phyloP scores from a whole-genome alignment of 208 protist species.

The Willaertia magna region DNA sequence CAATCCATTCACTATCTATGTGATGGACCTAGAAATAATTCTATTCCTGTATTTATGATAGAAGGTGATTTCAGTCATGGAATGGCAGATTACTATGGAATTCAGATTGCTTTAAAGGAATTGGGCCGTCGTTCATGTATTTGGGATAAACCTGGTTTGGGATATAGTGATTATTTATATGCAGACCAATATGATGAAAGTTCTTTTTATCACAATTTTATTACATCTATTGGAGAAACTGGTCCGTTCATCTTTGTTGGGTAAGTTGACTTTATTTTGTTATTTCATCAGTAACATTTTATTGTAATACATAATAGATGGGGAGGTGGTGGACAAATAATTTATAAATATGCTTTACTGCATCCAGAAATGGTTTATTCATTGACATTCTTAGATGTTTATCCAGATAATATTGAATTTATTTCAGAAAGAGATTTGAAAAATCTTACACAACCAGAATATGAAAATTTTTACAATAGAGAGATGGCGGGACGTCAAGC shows the following conservation, averaged over 20 bases:
- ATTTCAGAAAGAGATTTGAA: not conserved
- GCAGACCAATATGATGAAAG: not conserved
- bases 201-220: not conserved
- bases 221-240: not conserved
- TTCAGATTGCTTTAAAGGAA: not conserved
- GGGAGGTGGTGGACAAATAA: not conserved
- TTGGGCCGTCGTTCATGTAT: not conserved
- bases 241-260: not conserved
- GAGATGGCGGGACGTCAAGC: not conserved
- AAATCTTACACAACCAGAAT: not conserved
- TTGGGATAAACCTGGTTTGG: not conserved
- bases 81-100: not conserved
- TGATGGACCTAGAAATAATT: not conserved
- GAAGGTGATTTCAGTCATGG: not conserved
- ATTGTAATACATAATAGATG: too few species aligned
- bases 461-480: not conserved
- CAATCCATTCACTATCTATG: not conserved
- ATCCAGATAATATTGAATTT: not conserved
- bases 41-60: not conserved
- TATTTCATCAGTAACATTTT: too few species aligned
- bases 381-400: not conserved
- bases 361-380: not conserved
- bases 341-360: not conserved
- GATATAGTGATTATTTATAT: not conserved
- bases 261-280: too few species aligned